Conservation (phyloP, 2,329 filamentous ascomycete genomes). For the Scytalidium lignicola region DNA sequence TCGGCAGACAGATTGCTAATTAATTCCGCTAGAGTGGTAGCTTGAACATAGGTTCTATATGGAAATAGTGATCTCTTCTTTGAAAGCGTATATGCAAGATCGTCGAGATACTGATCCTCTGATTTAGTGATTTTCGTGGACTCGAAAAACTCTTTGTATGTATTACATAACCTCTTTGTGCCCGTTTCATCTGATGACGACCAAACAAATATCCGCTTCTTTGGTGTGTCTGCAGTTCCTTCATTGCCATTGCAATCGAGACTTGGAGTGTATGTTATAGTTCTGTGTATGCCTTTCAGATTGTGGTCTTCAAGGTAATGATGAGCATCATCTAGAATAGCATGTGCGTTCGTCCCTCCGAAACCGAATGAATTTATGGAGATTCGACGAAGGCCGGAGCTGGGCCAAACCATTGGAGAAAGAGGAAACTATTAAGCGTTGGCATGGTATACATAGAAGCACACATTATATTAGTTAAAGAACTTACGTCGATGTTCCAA, state of each 20-base stretch:
- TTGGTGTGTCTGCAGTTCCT: no score
- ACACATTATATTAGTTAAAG: no score
- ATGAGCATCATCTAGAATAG: slow-evolving; percentile 6
- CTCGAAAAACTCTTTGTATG: no score
- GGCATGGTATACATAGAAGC: no score
- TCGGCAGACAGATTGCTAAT: not conserved
- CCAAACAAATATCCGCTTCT: no score
- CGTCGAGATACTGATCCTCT: slow-evolving; percentile 1
- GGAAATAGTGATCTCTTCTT: slow-evolving; percentile 3
- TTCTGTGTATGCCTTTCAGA: not conserved
- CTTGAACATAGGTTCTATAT: slow-evolving; percentile 2
- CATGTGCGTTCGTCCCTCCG: slow-evolving; percentile 15
- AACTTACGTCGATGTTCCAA: no score
- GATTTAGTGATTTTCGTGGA: not conserved
- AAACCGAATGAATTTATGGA: slow-evolving; percentile 13
- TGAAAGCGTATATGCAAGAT: slow-evolving; percentile 8
- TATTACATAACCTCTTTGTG: no score
- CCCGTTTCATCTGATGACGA: no score
- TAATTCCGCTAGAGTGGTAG: not conserved
- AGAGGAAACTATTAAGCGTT: no score
- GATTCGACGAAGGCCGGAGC: slow-evolving; percentile 2
- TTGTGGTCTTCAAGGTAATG: not conserved
- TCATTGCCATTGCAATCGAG: not conserved
- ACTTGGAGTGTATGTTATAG: not conserved
- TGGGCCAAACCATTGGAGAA: no score